Evolutionary conservation across 495 filamentous ascomycete genomes (phyloP).

Genomic region (Amphirosellinia nigrospora): DNA sequence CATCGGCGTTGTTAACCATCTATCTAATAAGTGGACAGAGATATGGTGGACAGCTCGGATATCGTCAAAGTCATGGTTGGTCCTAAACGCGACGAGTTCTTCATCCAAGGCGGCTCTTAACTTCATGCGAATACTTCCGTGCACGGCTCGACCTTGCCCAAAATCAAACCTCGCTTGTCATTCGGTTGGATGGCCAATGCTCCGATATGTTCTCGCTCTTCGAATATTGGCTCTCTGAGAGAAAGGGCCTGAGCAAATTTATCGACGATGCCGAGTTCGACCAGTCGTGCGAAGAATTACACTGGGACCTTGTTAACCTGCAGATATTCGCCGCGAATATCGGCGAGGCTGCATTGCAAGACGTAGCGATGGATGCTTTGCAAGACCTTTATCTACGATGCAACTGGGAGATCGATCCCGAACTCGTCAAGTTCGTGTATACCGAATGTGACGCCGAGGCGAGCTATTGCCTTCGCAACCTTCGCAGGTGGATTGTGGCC

Average conservation of each 20-base stretch:
- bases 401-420: conserved; percentile 55
- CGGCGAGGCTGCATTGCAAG: conserved; percentile 49
- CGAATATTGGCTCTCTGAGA: conserved; percentile 52
- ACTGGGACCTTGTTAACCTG: conserved; percentile 51
- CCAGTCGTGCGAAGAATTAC: conserved; percentile 39
- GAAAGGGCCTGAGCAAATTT: conserved; percentile 42
- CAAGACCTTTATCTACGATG: conserved; percentile 57
- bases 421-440: conserved; percentile 52
- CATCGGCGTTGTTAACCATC: background rate
- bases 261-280: conserved; percentile 45
- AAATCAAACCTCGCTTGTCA: conserved; percentile 35
- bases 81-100: conserved; percentile 47
- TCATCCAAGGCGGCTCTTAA: conserved; percentile 47
- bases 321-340: conserved; percentile 55
- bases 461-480: conserved; percentile 48
- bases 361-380: conserved; percentile 54
- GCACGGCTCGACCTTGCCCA: conserved; percentile 33
- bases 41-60: conserved; percentile 39
- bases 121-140: conserved; percentile 48
- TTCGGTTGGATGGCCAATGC: conserved; percentile 49
- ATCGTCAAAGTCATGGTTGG: conserved; percentile 51
- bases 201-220: conserved; percentile 56
- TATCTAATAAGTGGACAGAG: conserved; percentile 17
- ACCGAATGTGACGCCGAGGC: conserved; percentile 48
- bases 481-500: conserved; percentile 56